Base-by-base conservation (phyloP, 805 yeast genomes). In the Kluyveromyces starmeri region DNA sequence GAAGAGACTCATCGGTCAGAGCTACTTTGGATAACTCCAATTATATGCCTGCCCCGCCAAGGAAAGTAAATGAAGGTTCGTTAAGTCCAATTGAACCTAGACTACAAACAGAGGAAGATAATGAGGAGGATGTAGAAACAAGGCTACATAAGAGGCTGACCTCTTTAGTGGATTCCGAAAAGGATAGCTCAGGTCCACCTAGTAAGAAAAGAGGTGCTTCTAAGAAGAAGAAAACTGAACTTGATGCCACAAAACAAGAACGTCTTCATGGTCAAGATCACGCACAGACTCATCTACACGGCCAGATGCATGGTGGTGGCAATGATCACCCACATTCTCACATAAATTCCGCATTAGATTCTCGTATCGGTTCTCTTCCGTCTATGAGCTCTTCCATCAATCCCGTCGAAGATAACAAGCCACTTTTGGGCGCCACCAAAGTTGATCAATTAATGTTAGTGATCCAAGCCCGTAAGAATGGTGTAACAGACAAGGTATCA, bases 391-490 rank as follows among this genome's bases (percentile, higher is more conserved):
- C 30, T 25, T 31, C 42, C 14, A 39, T 32, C 18, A 35, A 32
- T 14, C 27, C 38, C 20, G 27, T 36, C 6, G 82, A 76, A 28
- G 83, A 77, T 45, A 78, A 80, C 1, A 61, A 83, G 34, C 84
- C 86, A 3, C 60, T 79, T 15, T 56, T 84, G 5, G 95, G 95
- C 2, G 85, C 88, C 3, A 88, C 95, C 1, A 83, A 83, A 51
- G 83, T 88, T 18, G 97, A 88, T 59, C 94, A 81, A 48, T 63
- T 88, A 49, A 85, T 88, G 96, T 65, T 88, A 32, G 83, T 85
- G 24, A 81, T 88, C 35, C 95, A 88, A 56, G 94, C 95, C 1
- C 69, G 94, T 34, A 82, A 80, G 40, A 80, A 82, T 43, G 83
- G 88, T 7, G 67, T 78, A 17, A 73, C 73, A n/a, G 71, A 75